Evolutionary conservation across 2,329 filamentous ascomycete genomes (phyloP), one percentile per base, ranked within the genome.

Genomic region (Phoma sp.): DNA sequence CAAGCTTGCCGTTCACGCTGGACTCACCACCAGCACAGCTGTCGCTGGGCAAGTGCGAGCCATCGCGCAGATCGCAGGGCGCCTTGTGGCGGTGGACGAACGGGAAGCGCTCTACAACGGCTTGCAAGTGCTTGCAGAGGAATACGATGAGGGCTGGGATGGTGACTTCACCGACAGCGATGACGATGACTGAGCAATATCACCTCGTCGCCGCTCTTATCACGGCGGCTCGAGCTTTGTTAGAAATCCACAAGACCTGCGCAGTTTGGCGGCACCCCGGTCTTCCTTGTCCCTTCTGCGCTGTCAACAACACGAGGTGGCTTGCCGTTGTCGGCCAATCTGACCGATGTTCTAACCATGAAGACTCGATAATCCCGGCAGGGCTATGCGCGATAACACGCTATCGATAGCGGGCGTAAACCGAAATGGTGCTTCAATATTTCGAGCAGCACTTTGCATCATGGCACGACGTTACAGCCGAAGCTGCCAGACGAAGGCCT

Each of bases 71-170:
- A 80, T 89, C 10, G 86, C 89, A 57, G 82, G 66, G 64, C 83
- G 87, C 57, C 81, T 84, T 9, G 80, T 93, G 13, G 80, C 81
- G 0, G 65, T 93, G 3, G 91, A 96, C 55, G 93, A 98, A 68
- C 83, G 93, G 37, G 95, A 99, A 75, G 80, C 81, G 2, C 79
- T 98, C n/a, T 85, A 86, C 40, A 95, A 96, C 68, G 87, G 89
- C 10, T 79, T 99, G 35, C 86, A 89, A 23, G 88, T 90, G 55
- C 87, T 98, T 66, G 88, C 89, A 1, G 93, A 96, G 68, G 90
- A 90, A 55, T 98, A 97, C 72, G 87, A 91, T 63, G 90, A 95
- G 57, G 91, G 91, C 1, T 96, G 91, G 90, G 87, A 86, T 10
- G 91, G 89, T 66, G 91, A 87, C 35, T 65, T 61, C 41, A 53